Percentiles rank a stretch among this genome's conserved stretches.
These are phyloP conservation scores for Eucalyptus melliodora DNA, from an alignment of 345 rosid genomes.

Conservation along the genomic window DNA sequence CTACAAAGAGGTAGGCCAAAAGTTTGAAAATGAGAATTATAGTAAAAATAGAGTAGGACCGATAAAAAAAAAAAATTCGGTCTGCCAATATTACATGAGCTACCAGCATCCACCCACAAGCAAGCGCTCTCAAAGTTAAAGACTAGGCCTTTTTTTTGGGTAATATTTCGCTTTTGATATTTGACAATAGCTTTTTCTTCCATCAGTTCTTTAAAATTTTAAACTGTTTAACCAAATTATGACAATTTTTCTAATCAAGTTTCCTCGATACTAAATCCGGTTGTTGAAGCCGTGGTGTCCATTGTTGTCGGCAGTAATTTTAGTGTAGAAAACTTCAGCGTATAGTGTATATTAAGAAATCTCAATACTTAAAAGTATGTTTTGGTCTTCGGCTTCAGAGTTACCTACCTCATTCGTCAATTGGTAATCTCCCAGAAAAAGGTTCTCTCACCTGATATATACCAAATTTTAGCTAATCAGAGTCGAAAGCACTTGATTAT, in stretches of 20 bases:
- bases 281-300: neutral
- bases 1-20: accelerated
- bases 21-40: accelerated
- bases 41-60: accelerated
- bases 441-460: neutral
- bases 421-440: neutral
- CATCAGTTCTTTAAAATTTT: neutral
- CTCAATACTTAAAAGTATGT: neutral
- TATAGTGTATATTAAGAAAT: neutral
- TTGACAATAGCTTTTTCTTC: neutral
- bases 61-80: too few relatives aligned
- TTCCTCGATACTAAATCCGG: too few relatives aligned
- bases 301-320: neutral
- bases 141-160: neutral
- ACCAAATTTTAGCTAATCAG: neutral
- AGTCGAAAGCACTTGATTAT: neutral
- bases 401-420: neutral
- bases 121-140: neutral
- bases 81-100: neutral
- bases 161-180: neutral
- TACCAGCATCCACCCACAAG: neutral
- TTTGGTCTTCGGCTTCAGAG: neutral
- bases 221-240: too few relatives aligned
- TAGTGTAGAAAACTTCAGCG: neutral
- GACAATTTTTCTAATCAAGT: neutral